A percentile compares a stretch with the other conserved stretches of the same genome.
phyloP scores from a whole-genome alignment of 208 protist species.

The Dictyostelium gargantuum region DNA sequence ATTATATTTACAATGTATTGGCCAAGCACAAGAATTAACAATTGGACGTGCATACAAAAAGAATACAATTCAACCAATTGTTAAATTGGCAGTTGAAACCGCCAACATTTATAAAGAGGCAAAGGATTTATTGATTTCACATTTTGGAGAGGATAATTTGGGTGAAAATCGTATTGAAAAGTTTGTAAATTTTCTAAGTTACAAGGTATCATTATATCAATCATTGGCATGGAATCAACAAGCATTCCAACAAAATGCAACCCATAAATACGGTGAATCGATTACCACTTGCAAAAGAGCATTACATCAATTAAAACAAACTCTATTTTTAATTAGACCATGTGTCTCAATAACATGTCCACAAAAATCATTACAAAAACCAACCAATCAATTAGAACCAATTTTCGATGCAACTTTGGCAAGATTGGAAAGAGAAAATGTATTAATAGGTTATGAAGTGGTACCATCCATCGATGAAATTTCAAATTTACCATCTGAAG shows the following conservation, averaged over 20 bases:
- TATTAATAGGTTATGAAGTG: constrained; percentile 14
- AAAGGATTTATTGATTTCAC: not conserved
- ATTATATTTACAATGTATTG: constrained; percentile 26
- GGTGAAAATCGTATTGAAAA: not conserved
- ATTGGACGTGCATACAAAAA: constrained; percentile 55
- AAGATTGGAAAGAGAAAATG: constrained; percentile 46
- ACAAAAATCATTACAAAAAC: not conserved
- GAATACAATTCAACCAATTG: constrained; percentile 9
- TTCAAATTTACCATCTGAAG: not conserved
- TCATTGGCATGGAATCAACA: not conserved
- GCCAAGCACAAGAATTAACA: constrained; percentile 27
- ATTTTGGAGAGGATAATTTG: not conserved
- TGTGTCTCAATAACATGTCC: not conserved
- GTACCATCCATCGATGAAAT: not conserved
- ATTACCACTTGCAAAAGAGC: not conserved
- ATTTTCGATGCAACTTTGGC: not conserved
- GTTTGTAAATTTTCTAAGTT: not conserved
- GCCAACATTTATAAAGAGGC: constrained; percentile 18
- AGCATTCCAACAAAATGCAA: constrained; percentile 1
- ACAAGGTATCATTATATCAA: constrained; percentile 13
- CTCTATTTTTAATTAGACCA: not conserved
- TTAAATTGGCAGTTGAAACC: constrained; percentile 24
- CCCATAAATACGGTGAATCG: constrained; percentile 33
- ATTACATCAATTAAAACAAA: not conserved
- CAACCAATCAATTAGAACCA: not conserved